Evolutionary conservation across 2,329 filamentous ascomycete species (phyloP).

Genomic region (Phoma sp.): DNA sequence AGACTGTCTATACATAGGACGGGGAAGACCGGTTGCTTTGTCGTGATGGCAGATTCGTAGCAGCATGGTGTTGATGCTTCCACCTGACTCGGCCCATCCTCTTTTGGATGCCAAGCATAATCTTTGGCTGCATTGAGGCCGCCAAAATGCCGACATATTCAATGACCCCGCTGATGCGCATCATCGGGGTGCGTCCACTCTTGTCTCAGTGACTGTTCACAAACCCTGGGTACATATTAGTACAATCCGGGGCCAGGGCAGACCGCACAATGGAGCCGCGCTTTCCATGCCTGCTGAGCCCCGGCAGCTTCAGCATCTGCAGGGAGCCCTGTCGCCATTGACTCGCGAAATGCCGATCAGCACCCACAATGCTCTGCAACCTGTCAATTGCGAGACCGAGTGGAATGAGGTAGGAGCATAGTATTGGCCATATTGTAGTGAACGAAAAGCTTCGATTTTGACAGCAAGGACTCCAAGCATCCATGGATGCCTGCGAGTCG

Average conservation of each 20-base stretch:
- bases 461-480: background rate
- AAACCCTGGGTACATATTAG: background rate
- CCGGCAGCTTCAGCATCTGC: background rate
- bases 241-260: background rate
- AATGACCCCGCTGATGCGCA: background rate
- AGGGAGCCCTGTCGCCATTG: too few species aligned
- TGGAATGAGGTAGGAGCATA: background rate
- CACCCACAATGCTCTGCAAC: background rate
- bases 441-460: background rate
- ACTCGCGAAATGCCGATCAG: background rate
- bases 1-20: too few species aligned
- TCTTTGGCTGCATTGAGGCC: background rate
- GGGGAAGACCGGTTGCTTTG: background rate
- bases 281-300: background rate
- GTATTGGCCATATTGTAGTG: background rate
- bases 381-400: background rate
- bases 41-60: background rate
- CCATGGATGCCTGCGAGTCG: constrained; percentile 14
- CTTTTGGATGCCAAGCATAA: background rate
- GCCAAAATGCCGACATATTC: background rate
- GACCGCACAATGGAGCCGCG: background rate
- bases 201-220: background rate
- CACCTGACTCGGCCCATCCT: background rate
- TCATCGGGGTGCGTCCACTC: background rate
- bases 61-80: background rate